Evolutionary conservation across 371 early-diverging fungal genomes (phyloP), one percentile per base, ranked within the genome.

Genomic region (Mucor irregularis): DNA sequence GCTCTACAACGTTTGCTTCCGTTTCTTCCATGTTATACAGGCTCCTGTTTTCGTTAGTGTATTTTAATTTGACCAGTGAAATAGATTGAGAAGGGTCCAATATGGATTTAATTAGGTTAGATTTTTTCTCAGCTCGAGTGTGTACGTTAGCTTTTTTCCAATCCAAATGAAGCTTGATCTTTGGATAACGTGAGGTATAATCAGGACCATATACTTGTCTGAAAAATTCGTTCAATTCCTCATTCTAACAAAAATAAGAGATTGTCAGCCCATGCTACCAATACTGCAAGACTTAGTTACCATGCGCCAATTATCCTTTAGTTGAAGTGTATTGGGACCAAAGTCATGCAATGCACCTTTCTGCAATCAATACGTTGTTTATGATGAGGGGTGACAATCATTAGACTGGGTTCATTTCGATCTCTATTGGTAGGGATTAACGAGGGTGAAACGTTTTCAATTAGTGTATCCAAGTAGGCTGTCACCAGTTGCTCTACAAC

Each of bases 221-320:
- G 63, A 81, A 82, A 49, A 84, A 84, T 8, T 34, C 35, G 26
- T 82, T 82, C 24, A 84, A 38, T 55, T 78, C 80, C 1, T 60
- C 44, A 56, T 84, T 84, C 83, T 83, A 51, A 13, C 34, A 34
- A 5, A 35, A 40, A 5, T 54, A 0, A 51, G 34, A 24, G 42
- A 24, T 1, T 26, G 19, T 37, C 17, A n/a, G 37, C 17, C 2
- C 10, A n/a, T 37, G 14, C 16, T 16, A 19, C 13, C 16, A 16
- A 1, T n/a, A n/a, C n/a, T n/a, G n/a, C n/a, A n/a, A n/a, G n/a
- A n/a, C n/a, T n/a, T n/a, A n/a, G n/a, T n/a, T 67, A 81, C 84
- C 84, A 84, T 84, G 28, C 84, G 65, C 67, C 82, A 84, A 61
- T 84, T 84, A 21, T 84, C 84, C 51, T 74, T 71, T 2, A 84